phyloP scores from a whole-genome alignment of 495 filamentous ascomycete genomes.

The Penicillium mononematosum region DNA sequence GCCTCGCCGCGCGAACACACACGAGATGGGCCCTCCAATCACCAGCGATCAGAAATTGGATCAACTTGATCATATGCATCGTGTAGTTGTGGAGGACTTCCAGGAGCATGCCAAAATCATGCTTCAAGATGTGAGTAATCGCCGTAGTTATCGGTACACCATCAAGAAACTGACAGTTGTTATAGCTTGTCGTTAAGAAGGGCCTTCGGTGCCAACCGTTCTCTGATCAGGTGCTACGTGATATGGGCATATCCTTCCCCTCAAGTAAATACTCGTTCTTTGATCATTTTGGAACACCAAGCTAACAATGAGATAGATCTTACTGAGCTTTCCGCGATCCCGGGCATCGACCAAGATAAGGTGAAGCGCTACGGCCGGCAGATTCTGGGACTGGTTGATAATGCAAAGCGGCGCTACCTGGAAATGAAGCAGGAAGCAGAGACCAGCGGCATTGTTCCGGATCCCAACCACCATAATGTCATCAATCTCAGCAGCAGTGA shows the following conservation, averaged over 20 bases:
- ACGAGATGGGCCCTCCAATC: slow-evolving; percentile 65
- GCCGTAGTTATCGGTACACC: not conserved
- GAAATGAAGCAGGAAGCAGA: slow-evolving; percentile 54
- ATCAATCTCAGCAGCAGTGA: slow-evolving; percentile 67
- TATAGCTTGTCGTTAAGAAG: slow-evolving; percentile 59
- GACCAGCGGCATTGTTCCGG: slow-evolving; percentile 47
- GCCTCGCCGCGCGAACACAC: slow-evolving; percentile 35
- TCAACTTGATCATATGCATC: slow-evolving; percentile 58
- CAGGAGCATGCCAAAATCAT: slow-evolving; percentile 60
- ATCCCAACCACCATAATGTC: slow-evolving; percentile 61
- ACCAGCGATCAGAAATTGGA: slow-evolving; percentile 63
- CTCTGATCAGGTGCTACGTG: slow-evolving; percentile 71
- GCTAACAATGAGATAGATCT: slow-evolving; percentile 26
- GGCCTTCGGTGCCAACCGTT: slow-evolving; percentile 66
- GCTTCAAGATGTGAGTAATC: slow-evolving; percentile 53
- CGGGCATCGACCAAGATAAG: slow-evolving; percentile 66
- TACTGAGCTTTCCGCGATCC: slow-evolving; percentile 63
- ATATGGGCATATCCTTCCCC: slow-evolving; percentile 80
- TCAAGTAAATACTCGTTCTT: slow-evolving; percentile 41
- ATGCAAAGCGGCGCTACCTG: slow-evolving; percentile 55
- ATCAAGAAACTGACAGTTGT: slow-evolving; percentile 18
- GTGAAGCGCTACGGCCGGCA: slow-evolving; percentile 65
- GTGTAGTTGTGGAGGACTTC: slow-evolving; percentile 65
- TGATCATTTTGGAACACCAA: not conserved
- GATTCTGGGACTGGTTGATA: slow-evolving; percentile 63